A percentile compares a stretch with the other conserved stretches of the same genome.
phyloP scores from a whole-genome alignment of 139 green algal species.

The Trebouxia sp. region DNA sequence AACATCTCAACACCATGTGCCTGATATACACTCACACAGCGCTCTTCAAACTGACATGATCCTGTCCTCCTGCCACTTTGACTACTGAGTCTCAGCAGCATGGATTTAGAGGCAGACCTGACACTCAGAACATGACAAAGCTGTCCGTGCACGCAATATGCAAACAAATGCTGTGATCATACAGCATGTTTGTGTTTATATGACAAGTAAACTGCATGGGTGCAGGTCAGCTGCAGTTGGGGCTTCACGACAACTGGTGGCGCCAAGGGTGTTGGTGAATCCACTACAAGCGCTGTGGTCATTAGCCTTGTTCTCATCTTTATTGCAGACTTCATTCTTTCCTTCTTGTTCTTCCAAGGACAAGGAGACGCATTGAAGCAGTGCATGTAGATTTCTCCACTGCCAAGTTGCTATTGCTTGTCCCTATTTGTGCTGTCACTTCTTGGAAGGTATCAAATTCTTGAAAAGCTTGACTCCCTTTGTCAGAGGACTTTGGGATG shows the following conservation, averaged over 20 bases:
- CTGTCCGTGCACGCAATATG: no score
- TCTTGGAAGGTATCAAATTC: constrained; percentile 27
- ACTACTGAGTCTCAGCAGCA: no score
- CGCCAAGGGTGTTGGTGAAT: constrained; percentile 98
- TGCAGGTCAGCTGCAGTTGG: constrained; percentile 92
- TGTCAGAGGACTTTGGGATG: constrained; percentile 57
- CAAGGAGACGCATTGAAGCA: constrained; percentile 69
- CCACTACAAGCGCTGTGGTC: constrained; percentile 95
- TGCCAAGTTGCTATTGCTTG: not conserved
- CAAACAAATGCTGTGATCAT: not conserved
- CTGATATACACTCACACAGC: no score
- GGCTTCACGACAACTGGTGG: constrained; percentile 97
- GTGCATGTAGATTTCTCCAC: constrained; percentile 36
- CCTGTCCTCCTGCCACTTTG: no score
- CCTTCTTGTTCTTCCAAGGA: constrained; percentile 95
- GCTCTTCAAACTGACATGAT: no score
- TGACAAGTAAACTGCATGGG: not conserved
- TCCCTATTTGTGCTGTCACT: not conserved
- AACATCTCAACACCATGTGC: no score
- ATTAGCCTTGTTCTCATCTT: constrained; percentile 98
- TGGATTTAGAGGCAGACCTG: no score
- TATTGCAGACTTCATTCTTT: constrained; percentile 96
- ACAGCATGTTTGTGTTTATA: not conserved
- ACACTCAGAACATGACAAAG: no score
- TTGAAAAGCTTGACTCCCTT: constrained; percentile 54